Evolutionary conservation across 768 basidiomycete species (phyloP).

Genomic region (Pleurotus djamor): DNA sequence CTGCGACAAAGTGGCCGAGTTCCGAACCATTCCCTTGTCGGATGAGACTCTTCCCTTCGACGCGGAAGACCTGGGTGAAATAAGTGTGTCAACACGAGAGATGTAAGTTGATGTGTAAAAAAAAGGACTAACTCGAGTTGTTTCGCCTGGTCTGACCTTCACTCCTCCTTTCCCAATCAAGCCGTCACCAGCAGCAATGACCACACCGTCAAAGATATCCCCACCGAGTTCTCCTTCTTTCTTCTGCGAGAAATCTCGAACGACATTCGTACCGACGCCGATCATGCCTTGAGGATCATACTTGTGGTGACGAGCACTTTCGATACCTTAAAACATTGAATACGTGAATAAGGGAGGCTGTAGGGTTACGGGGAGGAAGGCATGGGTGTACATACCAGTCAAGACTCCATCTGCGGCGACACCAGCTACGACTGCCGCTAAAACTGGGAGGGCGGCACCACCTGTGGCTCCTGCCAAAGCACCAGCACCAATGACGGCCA

Average conservation of each 20-base stretch:
- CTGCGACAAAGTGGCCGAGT: too few relatives aligned
- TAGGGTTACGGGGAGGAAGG: not conserved
- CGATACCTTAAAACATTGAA: too few relatives aligned
- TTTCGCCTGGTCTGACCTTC: not conserved
- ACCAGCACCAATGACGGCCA: not conserved
- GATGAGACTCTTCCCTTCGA: slow-evolving; percentile 1
- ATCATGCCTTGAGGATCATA: not conserved
- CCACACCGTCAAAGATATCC: not conserved
- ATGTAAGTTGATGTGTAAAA: not conserved
- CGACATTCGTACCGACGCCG: not conserved
- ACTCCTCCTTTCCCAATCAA: not conserved
- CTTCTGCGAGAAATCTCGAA: too few relatives aligned
- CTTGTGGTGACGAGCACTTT: not conserved
- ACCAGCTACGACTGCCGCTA: not conserved
- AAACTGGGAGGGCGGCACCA: not conserved
- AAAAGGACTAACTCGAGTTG: not conserved
- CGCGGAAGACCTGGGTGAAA: not conserved
- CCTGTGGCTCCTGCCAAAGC: not conserved
- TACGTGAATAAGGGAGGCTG: not conserved
- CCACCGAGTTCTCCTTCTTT: not conserved
- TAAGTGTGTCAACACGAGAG: not conserved
- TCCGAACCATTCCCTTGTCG: too few relatives aligned
- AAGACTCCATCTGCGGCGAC: not conserved
- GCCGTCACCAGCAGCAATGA: not conserved
- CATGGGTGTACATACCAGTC: not conserved